Evolutionary conservation across 2,329 filamentous ascomycete genomes (phyloP), one percentile per base, ranked within the genome.

Genomic region (Sporothrix humicola): DNA sequence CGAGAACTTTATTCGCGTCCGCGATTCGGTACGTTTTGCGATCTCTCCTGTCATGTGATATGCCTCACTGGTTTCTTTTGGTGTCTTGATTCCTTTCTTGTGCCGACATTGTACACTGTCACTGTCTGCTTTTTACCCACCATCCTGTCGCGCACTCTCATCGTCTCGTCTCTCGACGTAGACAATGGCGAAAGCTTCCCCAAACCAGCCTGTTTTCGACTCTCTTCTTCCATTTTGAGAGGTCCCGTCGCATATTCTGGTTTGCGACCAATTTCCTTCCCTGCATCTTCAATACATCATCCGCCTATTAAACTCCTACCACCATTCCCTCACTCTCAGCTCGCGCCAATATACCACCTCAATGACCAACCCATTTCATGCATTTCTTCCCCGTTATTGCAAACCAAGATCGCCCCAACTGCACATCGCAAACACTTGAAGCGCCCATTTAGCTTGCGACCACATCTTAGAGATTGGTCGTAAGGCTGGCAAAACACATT

Each of bases 1-100:
- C 73, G 91, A 93, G 74, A 91, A 93, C 81, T 95, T 95, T 81
- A 87, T 93, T 75, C 87, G 91, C 80, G 93, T 94, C 68, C 89
- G 93, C 79, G 93, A 97, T 81, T 91, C 90, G 81, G 94, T 97
- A 90, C 88, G 92, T 66, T 75, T 61, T 76, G 73, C 74, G 75
- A 74, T 54, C 73, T 63, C 75, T 68, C 58, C 54, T 48, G 73
- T 73, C 71, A 72, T 52, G 65, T 63, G 71, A 72, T 69, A 59
- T 77, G 73, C 48, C 69, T 73, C 42, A 72, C 68, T 50, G 52
- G 59, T 77, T 59, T 68, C 71, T 73, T 59, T 74, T 63, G 31
- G 72, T 72, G 73, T 48, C 17, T 65, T 44, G 44, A 44, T 69
- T 37, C 52, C 73, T 44, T 54, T 31, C 50, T 17, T 66, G 42